Evolutionary conservation across 148 eudicot genomes (phyloP).

Genomic region (Hydrangea macrophylla): DNA sequence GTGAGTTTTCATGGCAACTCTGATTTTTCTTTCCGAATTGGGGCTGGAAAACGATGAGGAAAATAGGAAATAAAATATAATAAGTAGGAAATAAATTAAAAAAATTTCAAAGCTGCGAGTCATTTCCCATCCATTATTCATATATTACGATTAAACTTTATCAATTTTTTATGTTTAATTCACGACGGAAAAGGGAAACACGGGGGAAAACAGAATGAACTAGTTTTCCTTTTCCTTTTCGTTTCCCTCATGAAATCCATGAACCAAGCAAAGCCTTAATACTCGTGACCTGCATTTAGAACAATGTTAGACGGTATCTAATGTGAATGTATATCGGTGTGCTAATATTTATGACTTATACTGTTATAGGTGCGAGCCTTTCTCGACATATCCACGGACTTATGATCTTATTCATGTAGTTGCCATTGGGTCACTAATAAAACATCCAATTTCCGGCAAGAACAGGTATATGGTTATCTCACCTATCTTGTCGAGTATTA

Average conservation of each 20-base stretch:
- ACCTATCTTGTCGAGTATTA: not conserved
- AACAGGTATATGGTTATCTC: constrained; percentile 45
- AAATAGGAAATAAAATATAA: no score
- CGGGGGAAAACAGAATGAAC: not conserved
- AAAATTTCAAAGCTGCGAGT: no score
- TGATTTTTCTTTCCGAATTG: constrained; percentile 1
- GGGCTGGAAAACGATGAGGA: no score
- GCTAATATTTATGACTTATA: constrained; percentile 19
- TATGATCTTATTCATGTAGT: constrained; percentile 84
- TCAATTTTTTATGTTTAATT: no score
- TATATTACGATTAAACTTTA: no score
- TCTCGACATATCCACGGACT: constrained; percentile 99
- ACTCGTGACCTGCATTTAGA: not conserved
- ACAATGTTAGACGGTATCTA: not conserved
- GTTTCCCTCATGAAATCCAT: not conserved
- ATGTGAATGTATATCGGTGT: not conserved
- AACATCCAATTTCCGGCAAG: constrained; percentile 68
- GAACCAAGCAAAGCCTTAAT: not conserved
- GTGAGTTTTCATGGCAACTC: constrained; percentile 45
- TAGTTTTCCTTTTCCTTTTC: no score
- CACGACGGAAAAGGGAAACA: not conserved
- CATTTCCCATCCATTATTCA: no score
- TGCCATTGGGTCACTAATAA: constrained; percentile 73
- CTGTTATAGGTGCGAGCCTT: constrained; percentile 94
- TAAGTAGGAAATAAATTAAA: no score